Evolutionary conservation across 2,329 filamentous ascomycete species (phyloP), one percentile per base, ranked within the genome.

Genomic region (Thielaviopsis cerberus): DNA sequence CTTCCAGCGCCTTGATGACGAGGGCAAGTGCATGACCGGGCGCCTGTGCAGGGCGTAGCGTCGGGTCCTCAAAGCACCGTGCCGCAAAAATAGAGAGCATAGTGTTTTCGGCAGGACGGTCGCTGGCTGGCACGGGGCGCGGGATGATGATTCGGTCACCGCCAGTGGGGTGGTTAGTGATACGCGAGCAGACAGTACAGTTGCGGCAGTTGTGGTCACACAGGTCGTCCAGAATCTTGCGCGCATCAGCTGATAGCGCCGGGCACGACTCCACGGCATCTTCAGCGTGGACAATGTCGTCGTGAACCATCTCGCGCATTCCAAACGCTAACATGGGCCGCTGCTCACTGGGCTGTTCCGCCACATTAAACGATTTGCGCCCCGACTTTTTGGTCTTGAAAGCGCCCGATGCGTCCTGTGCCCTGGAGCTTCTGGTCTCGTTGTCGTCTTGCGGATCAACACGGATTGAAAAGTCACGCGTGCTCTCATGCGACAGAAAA

Each of bases 1-100:
- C 88, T 63, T 87, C 76, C 3, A 94, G 73, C 7, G 82, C 78
- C 70, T 94, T 92, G 67, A 94, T 83, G 23, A 94, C 86, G n/a
- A 83, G 80, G 7, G 86, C 85, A 24, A 95, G 78, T 10, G 88
- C 88, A 51, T 83, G 71, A 4, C 78, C 81, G 0, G 88, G 88
- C 1, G 80, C 72, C 65, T 87, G 83, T 1, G 83, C 76, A 5
- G 84, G 82, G 4, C 85, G 82, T 64, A 83, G 73, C 1, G 79
- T 83, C 1, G 71, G 70, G 54, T 79, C 75, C 48, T 79, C 76
- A 30, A 61, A 58, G 50, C 55, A 50, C 17, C 37, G 53, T 23
- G 64, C 62, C 8, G 64, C 56, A 23, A 59, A 51, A 51, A 54
- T 23, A 5, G 51, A 54, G 59, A 62, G 53, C 61, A 30, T 10